A percentile compares a stretch with the other conserved stretches of the same genome.
These are phyloP conservation scores for Globisporangium irregulare DNA, from an alignment of 352 stramenopile genomes.

Conservation along the genomic window DNA sequence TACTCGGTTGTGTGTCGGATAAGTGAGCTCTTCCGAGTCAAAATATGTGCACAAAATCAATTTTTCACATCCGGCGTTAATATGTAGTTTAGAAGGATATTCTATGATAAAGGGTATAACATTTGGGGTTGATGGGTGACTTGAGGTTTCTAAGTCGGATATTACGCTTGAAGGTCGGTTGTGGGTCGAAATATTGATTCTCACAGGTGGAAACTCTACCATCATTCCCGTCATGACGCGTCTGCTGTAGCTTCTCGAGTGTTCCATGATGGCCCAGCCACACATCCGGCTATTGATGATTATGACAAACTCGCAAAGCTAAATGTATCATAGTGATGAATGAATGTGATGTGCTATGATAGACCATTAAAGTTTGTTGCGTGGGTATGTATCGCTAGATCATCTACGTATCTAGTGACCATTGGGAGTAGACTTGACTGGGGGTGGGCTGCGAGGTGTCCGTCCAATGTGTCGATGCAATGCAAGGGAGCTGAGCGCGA, in stretches of 20 bases:
- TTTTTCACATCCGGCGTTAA: neutral
- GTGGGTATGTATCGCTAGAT: neutral
- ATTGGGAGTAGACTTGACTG: neutral
- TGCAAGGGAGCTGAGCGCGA: neutral
- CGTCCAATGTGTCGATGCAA: constrained; percentile 1
- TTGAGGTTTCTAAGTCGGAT: neutral
- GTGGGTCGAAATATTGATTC: neutral
- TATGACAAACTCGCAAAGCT: neutral
- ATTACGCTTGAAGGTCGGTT: neutral
- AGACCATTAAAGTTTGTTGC: constrained; percentile 6
- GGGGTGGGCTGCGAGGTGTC: neutral
- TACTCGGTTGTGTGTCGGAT: neutral
- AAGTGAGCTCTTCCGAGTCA: neutral
- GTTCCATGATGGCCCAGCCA: neutral
- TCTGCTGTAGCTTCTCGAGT: constrained; percentile 3
- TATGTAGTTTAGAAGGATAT: neutral
- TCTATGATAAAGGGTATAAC: no score
- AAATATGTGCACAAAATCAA: neutral
- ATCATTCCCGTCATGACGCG: neutral
- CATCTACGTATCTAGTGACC: neutral
- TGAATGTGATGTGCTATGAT: neutral
- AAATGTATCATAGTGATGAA: neutral
- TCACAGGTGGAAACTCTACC: neutral
- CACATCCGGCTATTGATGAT: neutral
- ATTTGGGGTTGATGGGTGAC: neutral